Conservation (phyloP, 2,329 filamentous ascomycete species). For the Ophiostoma ulmi region DNA sequence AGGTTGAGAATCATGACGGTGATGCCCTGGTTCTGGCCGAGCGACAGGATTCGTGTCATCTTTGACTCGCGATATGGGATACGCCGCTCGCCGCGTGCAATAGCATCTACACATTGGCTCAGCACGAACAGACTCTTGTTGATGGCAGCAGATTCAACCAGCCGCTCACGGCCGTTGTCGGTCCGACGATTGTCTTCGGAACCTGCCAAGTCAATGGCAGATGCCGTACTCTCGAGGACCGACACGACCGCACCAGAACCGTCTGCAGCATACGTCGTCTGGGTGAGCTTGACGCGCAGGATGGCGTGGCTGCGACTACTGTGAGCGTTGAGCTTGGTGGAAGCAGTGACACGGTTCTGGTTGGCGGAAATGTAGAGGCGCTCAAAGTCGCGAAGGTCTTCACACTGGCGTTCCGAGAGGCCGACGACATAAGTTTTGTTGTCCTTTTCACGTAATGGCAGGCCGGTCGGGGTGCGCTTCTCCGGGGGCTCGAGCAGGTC, state of each 20-base stretch:
- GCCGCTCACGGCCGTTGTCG: constrained; percentile 84
- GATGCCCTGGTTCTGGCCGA: constrained; percentile 91
- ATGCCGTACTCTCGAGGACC: constrained; percentile 70
- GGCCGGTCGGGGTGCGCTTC: constrained; percentile 73
- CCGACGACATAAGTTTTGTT: constrained; percentile 85
- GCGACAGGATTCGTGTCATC: constrained; percentile 88
- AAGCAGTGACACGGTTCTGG: constrained; percentile 79
- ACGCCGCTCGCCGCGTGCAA: constrained; percentile 66
- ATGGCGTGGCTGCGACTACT: constrained; percentile 88
- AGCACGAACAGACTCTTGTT: constrained; percentile 96
- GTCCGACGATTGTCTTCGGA: constrained; percentile 94
- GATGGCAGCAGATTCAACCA: constrained; percentile 94
- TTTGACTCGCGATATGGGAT: constrained; percentile 94
- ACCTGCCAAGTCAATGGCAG: constrained; percentile 89
- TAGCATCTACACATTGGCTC: constrained; percentile 92
- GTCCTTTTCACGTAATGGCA: constrained; percentile 78
- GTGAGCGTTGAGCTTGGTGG: constrained; percentile 88
- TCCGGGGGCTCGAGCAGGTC: constrained; percentile 85
- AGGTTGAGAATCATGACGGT: constrained; percentile 97
- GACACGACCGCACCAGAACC: constrained; percentile 49
- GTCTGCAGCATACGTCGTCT: constrained; percentile 48
- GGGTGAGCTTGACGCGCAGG: constrained; percentile 79
- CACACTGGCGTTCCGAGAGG: constrained; percentile 74
- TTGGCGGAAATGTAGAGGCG: constrained; percentile 86
- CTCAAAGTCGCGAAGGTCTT: constrained; percentile 85